Evolutionary conservation across 495 filamentous ascomycete genomes (phyloP).

Genomic region (Hyaloscypha finlandica): DNA sequence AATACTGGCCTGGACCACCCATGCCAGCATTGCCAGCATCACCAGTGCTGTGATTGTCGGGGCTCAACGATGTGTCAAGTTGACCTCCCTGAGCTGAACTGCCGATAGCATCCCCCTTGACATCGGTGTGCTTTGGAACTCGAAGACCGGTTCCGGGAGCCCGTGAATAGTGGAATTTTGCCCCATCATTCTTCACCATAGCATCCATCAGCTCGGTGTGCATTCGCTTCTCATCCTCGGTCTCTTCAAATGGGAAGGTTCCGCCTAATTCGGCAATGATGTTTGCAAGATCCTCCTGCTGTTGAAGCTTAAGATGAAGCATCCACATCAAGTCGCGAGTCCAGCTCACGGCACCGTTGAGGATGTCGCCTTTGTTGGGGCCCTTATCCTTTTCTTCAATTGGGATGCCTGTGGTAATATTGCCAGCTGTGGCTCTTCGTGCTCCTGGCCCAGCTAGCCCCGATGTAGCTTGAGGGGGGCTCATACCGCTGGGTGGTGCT

Average conservation of each 20-base stretch:
- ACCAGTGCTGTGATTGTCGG: slow-evolving; percentile 62
- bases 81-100: slow-evolving; percentile 43
- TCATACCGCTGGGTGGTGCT: slow-evolving; percentile 52
- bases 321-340: slow-evolving; percentile 98
- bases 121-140: slow-evolving; percentile 90
- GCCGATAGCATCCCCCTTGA: slow-evolving; percentile 73
- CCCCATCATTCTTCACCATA: slow-evolving; percentile 73
- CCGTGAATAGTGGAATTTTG: slow-evolving; percentile 76
- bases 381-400: slow-evolving; percentile 98
- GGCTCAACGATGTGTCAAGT: slow-evolving; percentile 65
- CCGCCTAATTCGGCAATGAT: slow-evolving; percentile 70
- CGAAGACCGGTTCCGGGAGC: slow-evolving; percentile 81
- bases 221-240: slow-evolving; percentile 94
- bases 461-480: slow-evolving; percentile 80
- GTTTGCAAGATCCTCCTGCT: slow-evolving; percentile 81
- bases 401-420: slow-evolving; percentile 86
- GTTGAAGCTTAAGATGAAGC: slow-evolving; percentile 80
- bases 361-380: slow-evolving; percentile 97
- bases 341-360: slow-evolving; percentile 97
- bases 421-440: slow-evolving; percentile 77
- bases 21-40: slow-evolving; percentile 53
- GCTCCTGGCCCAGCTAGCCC: slow-evolving; percentile 83
- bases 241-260: slow-evolving; percentile 76
- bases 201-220: slow-evolving; percentile 86
- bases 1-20: slow-evolving; percentile 61